phyloP scores from a whole-genome alignment of 1,139 yeast genomes.

The Taiozyma sp. region DNA sequence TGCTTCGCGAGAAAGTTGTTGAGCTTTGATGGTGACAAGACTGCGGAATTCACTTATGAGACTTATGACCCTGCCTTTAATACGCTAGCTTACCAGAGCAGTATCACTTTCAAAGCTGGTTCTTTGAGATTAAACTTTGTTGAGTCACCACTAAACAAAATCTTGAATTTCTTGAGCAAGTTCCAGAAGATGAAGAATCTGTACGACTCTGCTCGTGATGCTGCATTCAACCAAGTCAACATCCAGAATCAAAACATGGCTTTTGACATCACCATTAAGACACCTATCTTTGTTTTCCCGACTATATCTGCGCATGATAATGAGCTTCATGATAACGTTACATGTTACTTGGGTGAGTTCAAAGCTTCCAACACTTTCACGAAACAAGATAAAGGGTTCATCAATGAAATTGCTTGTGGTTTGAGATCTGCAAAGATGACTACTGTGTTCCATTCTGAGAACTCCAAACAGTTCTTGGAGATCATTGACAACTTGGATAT shows the following conservation, averaged over 20 bases:
- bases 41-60: slow-evolving; percentile 81
- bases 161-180: slow-evolving; percentile 64
- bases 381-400: slow-evolving; percentile 26
- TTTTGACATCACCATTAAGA: slow-evolving; percentile 65
- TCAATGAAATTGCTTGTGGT: slow-evolving; percentile 61
- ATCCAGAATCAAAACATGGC: slow-evolving; percentile 61
- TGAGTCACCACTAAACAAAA: slow-evolving; percentile 71
- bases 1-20: slow-evolving; percentile 63
- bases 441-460: slow-evolving; percentile 48
- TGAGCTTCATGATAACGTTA: slow-evolving; percentile 52
- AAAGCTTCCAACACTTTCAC: slow-evolving; percentile 62
- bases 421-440: slow-evolving; percentile 64
- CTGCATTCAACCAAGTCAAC: slow-evolving; percentile 60
- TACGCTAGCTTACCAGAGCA: slow-evolving; percentile 48
- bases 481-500: slow-evolving; percentile 71
- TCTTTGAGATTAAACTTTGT: slow-evolving; percentile 72
- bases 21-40: slow-evolving; percentile 75
- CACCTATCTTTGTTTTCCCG: slow-evolving; percentile 86
- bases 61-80: slow-evolving; percentile 63
- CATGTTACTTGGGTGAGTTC: slow-evolving; percentile 80
- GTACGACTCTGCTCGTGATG: slow-evolving; percentile 83
- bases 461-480: slow-evolving; percentile 49
- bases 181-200: slow-evolving; percentile 83
- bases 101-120: slow-evolving; percentile 66
- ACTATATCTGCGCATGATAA: slow-evolving; percentile 40